Conservation (phyloP, 202 grass and related monocot genomes). For the Digitaria exilis region DNA sequence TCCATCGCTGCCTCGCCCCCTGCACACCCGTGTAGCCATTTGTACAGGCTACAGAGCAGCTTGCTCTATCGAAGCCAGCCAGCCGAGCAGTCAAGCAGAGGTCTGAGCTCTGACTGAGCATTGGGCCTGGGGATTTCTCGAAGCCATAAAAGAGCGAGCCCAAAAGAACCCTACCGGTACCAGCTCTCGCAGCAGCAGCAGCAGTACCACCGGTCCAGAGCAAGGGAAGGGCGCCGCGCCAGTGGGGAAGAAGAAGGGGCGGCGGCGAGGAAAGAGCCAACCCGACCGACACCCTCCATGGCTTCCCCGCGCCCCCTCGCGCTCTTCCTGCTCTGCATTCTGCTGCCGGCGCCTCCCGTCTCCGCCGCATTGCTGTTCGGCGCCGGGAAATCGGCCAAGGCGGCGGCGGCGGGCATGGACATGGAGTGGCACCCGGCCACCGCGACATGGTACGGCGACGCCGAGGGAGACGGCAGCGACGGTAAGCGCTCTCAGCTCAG, state of each 20-base stretch:
- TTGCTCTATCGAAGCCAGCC: neutral
- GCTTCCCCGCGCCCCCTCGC: constrained; percentile 33
- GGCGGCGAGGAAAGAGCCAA: neutral
- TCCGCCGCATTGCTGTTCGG: constrained; percentile 30
- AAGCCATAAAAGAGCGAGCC: constrained; percentile 50
- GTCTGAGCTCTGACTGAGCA: constrained; percentile 24
- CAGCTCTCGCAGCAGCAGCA: neutral
- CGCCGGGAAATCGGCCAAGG: constrained; percentile 16
- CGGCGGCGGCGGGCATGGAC: constrained; percentile 31
- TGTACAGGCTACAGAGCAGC: constrained; percentile 19
- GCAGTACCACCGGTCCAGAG: neutral
- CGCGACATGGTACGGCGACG: constrained; percentile 90
- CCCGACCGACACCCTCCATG: constrained; percentile 34
- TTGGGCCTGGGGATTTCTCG: constrained; percentile 54
- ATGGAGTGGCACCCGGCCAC: constrained; percentile 85
- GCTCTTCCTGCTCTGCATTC: constrained; percentile 30
- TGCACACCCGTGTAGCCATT: constrained; percentile 34
- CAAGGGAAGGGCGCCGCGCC: neutral
- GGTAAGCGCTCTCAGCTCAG: constrained; percentile 44
- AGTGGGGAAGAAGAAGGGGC: neutral
- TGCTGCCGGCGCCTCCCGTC: constrained; percentile 16
- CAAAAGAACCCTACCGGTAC: constrained; percentile 42
- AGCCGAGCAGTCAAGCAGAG: neutral
- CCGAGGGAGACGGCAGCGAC: constrained; percentile 87
- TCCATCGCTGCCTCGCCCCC: neutral